A percentile compares a stretch with the other conserved stretches of the same genome.
These are phyloP conservation scores for Senna tora DNA, from an alignment of 306 rosid species.

Conservation along the genomic window DNA sequence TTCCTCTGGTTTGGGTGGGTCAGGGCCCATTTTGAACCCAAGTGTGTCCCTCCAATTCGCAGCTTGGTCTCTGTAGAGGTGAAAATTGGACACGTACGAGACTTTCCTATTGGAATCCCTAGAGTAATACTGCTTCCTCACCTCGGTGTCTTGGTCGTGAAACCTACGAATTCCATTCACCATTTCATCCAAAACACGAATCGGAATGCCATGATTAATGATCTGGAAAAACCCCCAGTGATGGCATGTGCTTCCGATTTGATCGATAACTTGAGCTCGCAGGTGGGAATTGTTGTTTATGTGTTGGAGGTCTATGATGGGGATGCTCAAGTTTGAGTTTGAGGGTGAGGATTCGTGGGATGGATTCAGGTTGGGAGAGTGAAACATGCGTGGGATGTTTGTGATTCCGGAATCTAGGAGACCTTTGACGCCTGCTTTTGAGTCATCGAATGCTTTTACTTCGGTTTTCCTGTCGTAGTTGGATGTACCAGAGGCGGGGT, in stretches of 20 bases:
- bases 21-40: slow-evolving; percentile 32
- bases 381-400: slow-evolving; percentile 42
- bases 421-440: slow-evolving; percentile 47
- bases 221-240: slow-evolving; percentile 48
- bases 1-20: slow-evolving; percentile 38
- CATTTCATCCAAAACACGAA: slow-evolving; percentile 34
- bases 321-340: not conserved
- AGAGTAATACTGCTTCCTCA: slow-evolving; percentile 29
- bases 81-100: slow-evolving; percentile 43
- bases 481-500: not conserved
- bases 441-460: slow-evolving; percentile 39
- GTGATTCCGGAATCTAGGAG: slow-evolving; percentile 39
- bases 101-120: slow-evolving; percentile 18
- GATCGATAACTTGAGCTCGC: not conserved
- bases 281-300: not conserved
- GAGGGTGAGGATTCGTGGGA: not conserved
- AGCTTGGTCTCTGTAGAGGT: slow-evolving; percentile 35
- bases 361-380: not conserved
- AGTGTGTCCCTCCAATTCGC: slow-evolving; percentile 66
- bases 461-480: slow-evolving; percentile 25
- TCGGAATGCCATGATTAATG: slow-evolving; percentile 44
- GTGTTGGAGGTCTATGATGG: slow-evolving; percentile 28
- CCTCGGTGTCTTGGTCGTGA: slow-evolving; percentile 42
- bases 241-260: slow-evolving; percentile 20
- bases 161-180: slow-evolving; percentile 35